Evolutionary conservation across 306 rosid genomes (phyloP).

Genomic region (Cotoneaster glaucophyllus): DNA sequence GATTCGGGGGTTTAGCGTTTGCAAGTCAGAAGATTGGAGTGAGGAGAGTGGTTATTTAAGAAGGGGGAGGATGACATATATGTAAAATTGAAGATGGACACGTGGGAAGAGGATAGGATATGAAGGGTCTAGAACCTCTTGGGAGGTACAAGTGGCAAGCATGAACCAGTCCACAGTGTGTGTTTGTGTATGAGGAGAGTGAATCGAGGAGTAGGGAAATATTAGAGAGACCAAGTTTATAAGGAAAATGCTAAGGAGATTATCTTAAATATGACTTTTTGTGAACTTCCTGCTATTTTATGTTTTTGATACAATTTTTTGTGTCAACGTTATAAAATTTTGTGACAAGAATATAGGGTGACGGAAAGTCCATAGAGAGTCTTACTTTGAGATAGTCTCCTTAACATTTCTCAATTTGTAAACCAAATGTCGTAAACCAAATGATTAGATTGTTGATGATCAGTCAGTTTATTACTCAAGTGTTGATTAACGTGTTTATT

Average conservation of each 20-base stretch:
- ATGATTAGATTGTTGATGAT: too few relatives aligned
- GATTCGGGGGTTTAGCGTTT: neutral
- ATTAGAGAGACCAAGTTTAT: too few relatives aligned
- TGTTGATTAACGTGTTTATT: too few relatives aligned
- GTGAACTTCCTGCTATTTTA: accelerated
- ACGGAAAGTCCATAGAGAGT: accelerated
- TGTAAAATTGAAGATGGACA: neutral
- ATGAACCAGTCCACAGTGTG: conserved; percentile 7
- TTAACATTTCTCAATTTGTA: too few relatives aligned
- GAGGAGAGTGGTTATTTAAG: neutral
- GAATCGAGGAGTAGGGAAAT: too few relatives aligned
- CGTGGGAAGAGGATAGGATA: conserved; percentile 36
- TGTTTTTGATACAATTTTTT: too few relatives aligned
- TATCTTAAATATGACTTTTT: too few relatives aligned
- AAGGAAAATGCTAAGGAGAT: accelerated
- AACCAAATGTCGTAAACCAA: too few relatives aligned
- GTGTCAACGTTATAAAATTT: too few relatives aligned
- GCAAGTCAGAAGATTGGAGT: neutral
- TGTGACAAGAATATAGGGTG: too few relatives aligned
- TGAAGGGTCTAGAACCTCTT: conserved; percentile 28
- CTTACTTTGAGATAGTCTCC: too few relatives aligned
- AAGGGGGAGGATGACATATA: conserved; percentile 14
- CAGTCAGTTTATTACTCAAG: too few relatives aligned
- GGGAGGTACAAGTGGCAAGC: conserved; percentile 27
- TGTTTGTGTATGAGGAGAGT: neutral